These are phyloP conservation scores for Xylaria venustula DNA, from an alignment of 495 filamentous ascomycete species.

Conservation along the genomic window DNA sequence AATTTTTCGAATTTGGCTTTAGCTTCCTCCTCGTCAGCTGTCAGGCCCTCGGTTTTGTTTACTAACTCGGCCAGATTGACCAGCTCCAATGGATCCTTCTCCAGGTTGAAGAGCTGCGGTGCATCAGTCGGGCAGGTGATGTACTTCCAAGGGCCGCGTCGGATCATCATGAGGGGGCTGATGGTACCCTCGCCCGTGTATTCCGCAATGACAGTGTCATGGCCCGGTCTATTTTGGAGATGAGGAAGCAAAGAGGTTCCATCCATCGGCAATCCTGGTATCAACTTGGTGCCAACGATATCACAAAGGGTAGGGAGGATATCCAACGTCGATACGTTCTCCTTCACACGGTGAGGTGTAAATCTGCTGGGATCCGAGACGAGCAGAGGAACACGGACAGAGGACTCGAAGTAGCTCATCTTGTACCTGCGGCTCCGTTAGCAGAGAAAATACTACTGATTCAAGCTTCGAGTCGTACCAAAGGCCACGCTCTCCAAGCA, in stretches of 20 bases:
- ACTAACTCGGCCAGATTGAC: conserved; percentile 61
- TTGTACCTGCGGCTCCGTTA: conserved; percentile 60
- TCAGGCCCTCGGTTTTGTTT: conserved; percentile 31
- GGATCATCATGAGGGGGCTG: conserved; percentile 87
- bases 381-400: conserved; percentile 78
- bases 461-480: conserved; percentile 45
- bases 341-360: conserved; percentile 61
- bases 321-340: conserved; percentile 84
- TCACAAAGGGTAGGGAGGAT: conserved; percentile 82
- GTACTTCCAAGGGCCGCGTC: conserved; percentile 78
- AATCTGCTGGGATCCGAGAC: conserved; percentile 69
- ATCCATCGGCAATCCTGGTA: conserved; percentile 69
- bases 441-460: conserved; percentile 13
- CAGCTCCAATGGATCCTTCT: conserved; percentile 69
- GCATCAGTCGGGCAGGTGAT: conserved; percentile 77
- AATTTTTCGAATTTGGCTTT: conserved; percentile 57
- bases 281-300: conserved; percentile 64
- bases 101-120: conserved; percentile 74
- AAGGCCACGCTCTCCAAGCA: conserved; percentile 83
- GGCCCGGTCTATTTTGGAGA: conserved; percentile 58
- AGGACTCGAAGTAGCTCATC: conserved; percentile 87
- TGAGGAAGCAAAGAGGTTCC: conserved; percentile 71
- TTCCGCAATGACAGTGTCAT: conserved; percentile 80
- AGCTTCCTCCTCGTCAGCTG: conserved; percentile 40
- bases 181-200: conserved; percentile 89